Evolutionary conservation across 164 flowering plant species (phyloP).

Genomic region (Taxillus chinensis): DNA sequence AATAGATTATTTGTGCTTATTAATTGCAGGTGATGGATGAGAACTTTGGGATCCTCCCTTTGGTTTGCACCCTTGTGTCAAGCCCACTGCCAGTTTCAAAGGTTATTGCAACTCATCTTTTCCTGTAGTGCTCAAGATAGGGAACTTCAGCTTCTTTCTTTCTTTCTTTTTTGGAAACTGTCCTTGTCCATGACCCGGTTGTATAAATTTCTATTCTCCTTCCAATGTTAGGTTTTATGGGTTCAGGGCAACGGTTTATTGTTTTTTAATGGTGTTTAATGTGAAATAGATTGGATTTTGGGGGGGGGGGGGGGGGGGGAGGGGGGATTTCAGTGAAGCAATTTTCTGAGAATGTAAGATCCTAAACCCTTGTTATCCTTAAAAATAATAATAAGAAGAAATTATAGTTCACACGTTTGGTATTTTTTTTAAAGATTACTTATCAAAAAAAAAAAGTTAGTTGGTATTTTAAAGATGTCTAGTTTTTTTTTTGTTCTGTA

Average conservation of each 20-base stretch:
- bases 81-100: slow-evolving; percentile 55
- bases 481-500: not conserved
- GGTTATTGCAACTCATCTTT: slow-evolving; percentile 24
- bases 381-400: not conserved
- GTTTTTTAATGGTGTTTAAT: no score
- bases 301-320: no score
- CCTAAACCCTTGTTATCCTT: no score
- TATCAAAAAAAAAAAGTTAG: no score
- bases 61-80: slow-evolving; percentile 57
- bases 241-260: no score
- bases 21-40: slow-evolving; percentile 32
- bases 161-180: not conserved
- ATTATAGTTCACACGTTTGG: not conserved
- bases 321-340: no score
- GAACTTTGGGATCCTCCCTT: slow-evolving; percentile 56
- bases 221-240: no score
- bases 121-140: not conserved
- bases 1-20: not conserved
- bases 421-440: no score
- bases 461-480: not conserved
- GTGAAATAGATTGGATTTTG: no score
- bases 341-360: no score
- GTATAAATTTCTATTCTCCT: no score
- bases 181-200: not conserved
- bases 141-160: not conserved